Conservation (phyloP, 2,329 filamentous ascomycete genomes). For the Ceratocystis colombiana region DNA sequence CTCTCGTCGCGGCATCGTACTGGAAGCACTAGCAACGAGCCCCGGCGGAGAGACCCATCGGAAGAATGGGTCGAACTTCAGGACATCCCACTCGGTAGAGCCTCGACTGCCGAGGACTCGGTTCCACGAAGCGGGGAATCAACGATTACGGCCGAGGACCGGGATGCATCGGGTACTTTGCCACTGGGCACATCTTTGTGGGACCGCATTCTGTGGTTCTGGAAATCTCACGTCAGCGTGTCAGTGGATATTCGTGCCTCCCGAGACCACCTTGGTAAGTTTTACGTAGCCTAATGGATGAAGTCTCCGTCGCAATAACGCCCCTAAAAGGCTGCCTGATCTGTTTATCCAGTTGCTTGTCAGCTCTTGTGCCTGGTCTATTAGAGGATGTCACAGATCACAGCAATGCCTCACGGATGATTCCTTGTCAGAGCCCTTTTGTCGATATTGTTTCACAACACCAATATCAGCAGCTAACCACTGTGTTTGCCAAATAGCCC, state of each 20-base stretch:
- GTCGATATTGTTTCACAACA: not conserved
- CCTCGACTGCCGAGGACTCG: conserved; percentile 2
- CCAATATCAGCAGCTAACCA: not conserved
- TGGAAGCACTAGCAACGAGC: not conserved
- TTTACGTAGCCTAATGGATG: not conserved
- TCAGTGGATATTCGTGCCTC: conserved; percentile 21
- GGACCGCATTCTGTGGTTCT: conserved; percentile 13
- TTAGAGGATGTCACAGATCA: not conserved
- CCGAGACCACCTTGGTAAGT: conserved; percentile 25
- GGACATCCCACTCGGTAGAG: conserved; percentile 1
- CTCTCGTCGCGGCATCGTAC: not conserved
- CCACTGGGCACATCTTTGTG: not conserved
- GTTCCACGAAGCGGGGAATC: not conserved
- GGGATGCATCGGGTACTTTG: not conserved
- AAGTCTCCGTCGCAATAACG: too few species aligned
- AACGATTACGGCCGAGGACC: not conserved
- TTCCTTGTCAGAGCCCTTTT: not conserved
- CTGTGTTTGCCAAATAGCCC: conserved; percentile 39
- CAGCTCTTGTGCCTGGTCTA: not conserved
- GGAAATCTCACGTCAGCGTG: conserved; percentile 21
- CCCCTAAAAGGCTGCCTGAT: not conserved
- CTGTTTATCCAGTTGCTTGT: not conserved
- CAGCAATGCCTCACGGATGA: not conserved
- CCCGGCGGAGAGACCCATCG: not conserved
- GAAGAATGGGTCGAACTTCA: conserved; percentile 24